These are phyloP conservation scores for Suillus americanus DNA, from an alignment of 768 basidiomycete species.

Conservation along the genomic window DNA sequence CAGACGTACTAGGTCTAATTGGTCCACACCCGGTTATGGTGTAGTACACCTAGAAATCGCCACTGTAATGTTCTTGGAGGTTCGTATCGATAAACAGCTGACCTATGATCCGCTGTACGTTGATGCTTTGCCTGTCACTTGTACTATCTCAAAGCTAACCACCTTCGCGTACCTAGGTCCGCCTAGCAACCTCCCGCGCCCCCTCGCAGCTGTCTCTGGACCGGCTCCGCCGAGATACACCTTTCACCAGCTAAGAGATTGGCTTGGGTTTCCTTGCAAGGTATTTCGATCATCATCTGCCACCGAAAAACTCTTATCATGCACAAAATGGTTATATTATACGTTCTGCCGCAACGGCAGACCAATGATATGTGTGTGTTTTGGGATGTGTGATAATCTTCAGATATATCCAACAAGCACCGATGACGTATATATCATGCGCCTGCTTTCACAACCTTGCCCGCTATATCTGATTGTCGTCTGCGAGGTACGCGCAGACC, in stretches of 20 bases:
- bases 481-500: constrained; percentile 67
- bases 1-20: neutral
- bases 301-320: neutral
- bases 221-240: neutral
- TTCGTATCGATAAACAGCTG: neutral
- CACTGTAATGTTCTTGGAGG: neutral
- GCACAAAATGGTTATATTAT: neutral
- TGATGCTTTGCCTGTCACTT: neutral
- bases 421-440: neutral
- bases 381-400: neutral
- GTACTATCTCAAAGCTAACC: neutral
- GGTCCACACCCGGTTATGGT: neutral
- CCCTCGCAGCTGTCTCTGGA: neutral
- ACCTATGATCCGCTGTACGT: neutral
- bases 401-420: neutral
- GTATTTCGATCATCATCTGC: neutral
- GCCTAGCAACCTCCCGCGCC: neutral
- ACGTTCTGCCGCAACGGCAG: neutral
- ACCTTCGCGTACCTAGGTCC: neutral
- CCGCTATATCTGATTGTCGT: constrained; percentile 30
- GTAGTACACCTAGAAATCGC: neutral
- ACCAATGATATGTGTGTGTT: neutral
- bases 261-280: neutral
- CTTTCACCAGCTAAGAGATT: neutral
- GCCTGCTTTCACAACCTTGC: constrained; percentile 19